Evolutionary conservation across 2,329 filamentous ascomycete species (phyloP), one percentile per base, ranked within the genome.

Genomic region (Ceratocystis ficicola): DNA sequence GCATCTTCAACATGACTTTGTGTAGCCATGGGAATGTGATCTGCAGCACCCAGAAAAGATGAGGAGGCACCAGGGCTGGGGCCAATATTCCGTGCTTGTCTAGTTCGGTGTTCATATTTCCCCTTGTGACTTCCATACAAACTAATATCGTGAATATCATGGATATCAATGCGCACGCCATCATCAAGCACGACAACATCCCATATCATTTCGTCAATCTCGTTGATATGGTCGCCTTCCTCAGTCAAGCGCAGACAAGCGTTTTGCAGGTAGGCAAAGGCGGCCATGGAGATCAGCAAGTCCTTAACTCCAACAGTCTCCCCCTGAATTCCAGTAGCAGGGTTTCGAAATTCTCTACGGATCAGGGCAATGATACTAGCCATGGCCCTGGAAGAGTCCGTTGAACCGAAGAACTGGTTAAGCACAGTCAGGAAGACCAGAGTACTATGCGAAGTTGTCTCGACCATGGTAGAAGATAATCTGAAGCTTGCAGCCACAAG

Each of bases 381-480:
- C 67, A 87, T 85, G 10, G 85, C 85, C 50, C 84, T 76, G 1
- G 85, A 87, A 1, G 84, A 86, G 72, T 88, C 85, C n/a, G 85
- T 87, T 1, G 83, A 85, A 15, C 85, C 85, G 32, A 87, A 81
- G 48, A 87, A 80, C 69, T 84, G 81, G 71, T 88, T 85, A 25
- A 88, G 75, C 0, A 81, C 80, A 2, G 79, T 79, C 7, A 87
- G 75, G 0, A 85, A 74, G 41, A 85, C 74, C 67, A 85, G 82
- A 0, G 83, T 83, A 5, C 83, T 72, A 63, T 84, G 80, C 6
- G 82, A 83, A 4, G 78, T 79, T 15, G 79, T 77, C 20, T 79
- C 79, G 17, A 85, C 73, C 3, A 82, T 79, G 1, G 82, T 80
- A 8, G 78, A 78, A 1, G 83, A 84, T 8, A 86, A 71, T 59